These are phyloP conservation scores for Metschnikowia reukaufii DNA, from an alignment of 805 yeast genomes.

Conservation along the genomic window DNA sequence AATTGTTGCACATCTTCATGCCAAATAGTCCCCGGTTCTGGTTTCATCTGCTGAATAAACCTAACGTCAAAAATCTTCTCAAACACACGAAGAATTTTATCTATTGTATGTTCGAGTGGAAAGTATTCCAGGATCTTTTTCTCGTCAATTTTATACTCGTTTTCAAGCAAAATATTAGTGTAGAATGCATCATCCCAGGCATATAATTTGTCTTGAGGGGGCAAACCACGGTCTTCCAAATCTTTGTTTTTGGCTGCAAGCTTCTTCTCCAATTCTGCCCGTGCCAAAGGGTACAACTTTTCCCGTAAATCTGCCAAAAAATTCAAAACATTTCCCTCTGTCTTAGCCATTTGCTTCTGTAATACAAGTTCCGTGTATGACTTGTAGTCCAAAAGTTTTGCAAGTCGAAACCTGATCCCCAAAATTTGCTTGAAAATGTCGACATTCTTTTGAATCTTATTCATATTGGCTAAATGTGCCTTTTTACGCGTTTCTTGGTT, in stretches of 20 bases:
- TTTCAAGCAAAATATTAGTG: conserved; percentile 63
- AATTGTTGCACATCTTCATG: conserved; percentile 75
- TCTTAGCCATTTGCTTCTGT: conserved; percentile 81
- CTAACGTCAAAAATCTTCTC: conserved; percentile 68
- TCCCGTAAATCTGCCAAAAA: conserved; percentile 63
- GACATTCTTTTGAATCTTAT: conserved; percentile 61
- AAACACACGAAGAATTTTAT: conserved; percentile 68
- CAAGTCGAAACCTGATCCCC: conserved; percentile 58
- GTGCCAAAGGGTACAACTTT: conserved; percentile 61
- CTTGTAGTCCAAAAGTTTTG: conserved; percentile 62
- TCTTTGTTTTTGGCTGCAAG: conserved; percentile 55
- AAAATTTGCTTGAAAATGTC: conserved; percentile 62
- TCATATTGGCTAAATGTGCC: conserved; percentile 67
- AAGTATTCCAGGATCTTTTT: conserved; percentile 73
- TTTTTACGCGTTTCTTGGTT: conserved; percentile 61
- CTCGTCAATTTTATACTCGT: conserved; percentile 69
- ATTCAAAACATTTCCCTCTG: conserved; percentile 53
- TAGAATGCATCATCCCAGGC: conserved; percentile 77
- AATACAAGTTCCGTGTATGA: conserved; percentile 69
- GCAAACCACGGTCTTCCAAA: conserved; percentile 43
- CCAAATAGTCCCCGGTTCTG: conserved; percentile 56
- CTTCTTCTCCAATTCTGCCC: conserved; percentile 50
- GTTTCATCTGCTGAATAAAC: conserved; percentile 52
- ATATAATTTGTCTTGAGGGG: conserved; percentile 42
- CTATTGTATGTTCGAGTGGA: conserved; percentile 67